A percentile compares a stretch with the other conserved stretches of the same genome.
These are phyloP conservation scores for Eucalyptus pauciflora DNA, from an alignment of 345 rosid genomes.

Conservation along the genomic window DNA sequence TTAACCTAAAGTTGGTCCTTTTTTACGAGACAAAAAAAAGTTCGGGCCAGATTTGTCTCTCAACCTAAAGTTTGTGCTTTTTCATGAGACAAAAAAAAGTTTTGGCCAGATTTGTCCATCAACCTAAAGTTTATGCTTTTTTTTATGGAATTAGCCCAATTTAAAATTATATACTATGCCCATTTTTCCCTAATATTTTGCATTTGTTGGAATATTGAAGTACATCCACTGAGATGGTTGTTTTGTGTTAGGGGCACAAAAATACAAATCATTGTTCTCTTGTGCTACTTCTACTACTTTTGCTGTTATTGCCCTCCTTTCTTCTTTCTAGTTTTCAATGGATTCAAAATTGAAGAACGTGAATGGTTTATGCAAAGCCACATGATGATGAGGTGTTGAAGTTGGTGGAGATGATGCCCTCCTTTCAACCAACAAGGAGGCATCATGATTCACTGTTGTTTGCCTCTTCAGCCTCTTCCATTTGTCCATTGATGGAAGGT, in stretches of 20 bases:
- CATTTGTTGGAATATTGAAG: neutral
- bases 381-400: neutral
- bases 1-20: no score
- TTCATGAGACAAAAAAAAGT: no score
- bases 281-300: neutral
- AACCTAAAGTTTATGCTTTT: no score
- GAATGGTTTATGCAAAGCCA: neutral
- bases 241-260: neutral
- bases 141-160: no score
- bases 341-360: neutral
- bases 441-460: neutral
- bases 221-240: neutral
- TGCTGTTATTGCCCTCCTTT: neutral
- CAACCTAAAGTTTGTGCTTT: no score
- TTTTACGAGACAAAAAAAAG: no score
- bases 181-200: no score
- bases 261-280: neutral
- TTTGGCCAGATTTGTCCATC: no score
- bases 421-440: neutral
- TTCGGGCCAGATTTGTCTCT: no score
- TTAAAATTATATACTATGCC: neutral
- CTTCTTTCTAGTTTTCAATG: neutral
- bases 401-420: neutral
- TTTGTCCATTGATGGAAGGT: neutral
- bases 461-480: neutral